A percentile compares a stretch with the other conserved stretches of the same genome.
Evolutionary conservation across 163 green algal genomes (phyloP).

Genomic region (Smithsoniella earleae): DNA sequence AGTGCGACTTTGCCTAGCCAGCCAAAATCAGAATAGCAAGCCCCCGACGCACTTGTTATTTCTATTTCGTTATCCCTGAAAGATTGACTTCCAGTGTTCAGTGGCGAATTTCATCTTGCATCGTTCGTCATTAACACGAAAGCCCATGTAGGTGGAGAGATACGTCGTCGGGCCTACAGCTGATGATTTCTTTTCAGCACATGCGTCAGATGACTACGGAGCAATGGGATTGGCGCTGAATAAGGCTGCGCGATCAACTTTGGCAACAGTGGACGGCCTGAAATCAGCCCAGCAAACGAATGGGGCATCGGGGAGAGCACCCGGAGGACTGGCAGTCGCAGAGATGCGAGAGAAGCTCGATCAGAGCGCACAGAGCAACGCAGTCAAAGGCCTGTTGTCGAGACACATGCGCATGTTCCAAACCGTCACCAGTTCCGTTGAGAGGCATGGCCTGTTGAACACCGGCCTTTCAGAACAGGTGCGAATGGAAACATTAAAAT

Average conservation of each 20-base stretch:
- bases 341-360: slow-evolving; percentile 20
- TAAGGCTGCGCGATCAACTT: not conserved
- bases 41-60: too few relatives aligned
- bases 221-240: not conserved
- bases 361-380: not conserved
- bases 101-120: not conserved
- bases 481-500: not conserved
- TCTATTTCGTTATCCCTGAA: not conserved
- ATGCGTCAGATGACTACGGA: slow-evolving; percentile 14
- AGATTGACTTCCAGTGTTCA: not conserved
- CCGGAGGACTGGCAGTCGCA: not conserved
- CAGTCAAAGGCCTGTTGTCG: slow-evolving; percentile 13
- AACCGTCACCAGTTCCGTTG: not conserved
- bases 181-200: not conserved
- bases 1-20: too few relatives aligned
- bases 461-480: slow-evolving; percentile 26
- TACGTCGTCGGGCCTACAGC: slow-evolving; percentile 8
- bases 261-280: not conserved
- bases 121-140: not conserved
- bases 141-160: not conserved
- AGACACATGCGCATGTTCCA: slow-evolving; percentile 23
- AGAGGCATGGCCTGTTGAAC: slow-evolving; percentile 6
- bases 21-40: too few relatives aligned
- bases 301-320: not conserved
- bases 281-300: not conserved